Base-by-base conservation (phyloP, 257 asterid species). In the Paulownia fortunei region DNA sequence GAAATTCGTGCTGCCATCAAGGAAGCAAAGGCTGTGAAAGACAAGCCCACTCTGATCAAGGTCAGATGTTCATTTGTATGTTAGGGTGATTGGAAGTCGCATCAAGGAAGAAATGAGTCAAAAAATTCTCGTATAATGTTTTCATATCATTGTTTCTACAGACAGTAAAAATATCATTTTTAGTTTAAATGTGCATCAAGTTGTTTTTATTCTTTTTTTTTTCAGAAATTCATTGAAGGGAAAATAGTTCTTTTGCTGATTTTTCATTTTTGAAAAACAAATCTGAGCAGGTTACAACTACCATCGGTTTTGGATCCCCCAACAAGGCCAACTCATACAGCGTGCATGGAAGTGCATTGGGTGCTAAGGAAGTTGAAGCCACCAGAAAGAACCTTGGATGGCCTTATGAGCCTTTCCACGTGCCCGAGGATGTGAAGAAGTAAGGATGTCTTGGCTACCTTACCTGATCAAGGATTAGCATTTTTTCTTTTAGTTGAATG, bases 351-450 rank as follows among this genome's bases (percentile, higher is more conserved):
- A 82, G 87, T 84, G 97, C 96, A 41, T 80, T 92, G 60, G 97
- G 97, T 59, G 75, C 91, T 61, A 91, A 91, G 88, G 98, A 93
- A 82, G 98, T 91, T 51, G 98, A 93, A 32, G 97, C 98, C 70
- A 93, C 98, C 16, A 83, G 98, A 80, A 80, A 87, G 77, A 92
- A 88, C 81, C 97, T 93, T 80, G 96, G 88, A 56, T 93, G 98
- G 98, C 94, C 98, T 52, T 76, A 81, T n/a, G n/a, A n/a, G n/a
- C n/a, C n/a, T n/a, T n/a, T n/a, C n/a, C n/a, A n/a, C n/a, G n/a
- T n/a, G n/a, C n/a, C n/a, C n/a, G n/a, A n/a, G n/a, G n/a, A n/a
- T n/a, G n/a, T n/a, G n/a, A n/a, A n/a, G n/a, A n/a, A n/a, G n/a
- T n/a, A n/a, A n/a, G n/a, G n/a, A n/a, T n/a, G n/a, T n/a, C n/a